Percentiles rank a stretch among this genome's conserved stretches.
Evolutionary conservation across 805 yeast species (phyloP).

Genomic region (Candida nanaspora): DNA sequence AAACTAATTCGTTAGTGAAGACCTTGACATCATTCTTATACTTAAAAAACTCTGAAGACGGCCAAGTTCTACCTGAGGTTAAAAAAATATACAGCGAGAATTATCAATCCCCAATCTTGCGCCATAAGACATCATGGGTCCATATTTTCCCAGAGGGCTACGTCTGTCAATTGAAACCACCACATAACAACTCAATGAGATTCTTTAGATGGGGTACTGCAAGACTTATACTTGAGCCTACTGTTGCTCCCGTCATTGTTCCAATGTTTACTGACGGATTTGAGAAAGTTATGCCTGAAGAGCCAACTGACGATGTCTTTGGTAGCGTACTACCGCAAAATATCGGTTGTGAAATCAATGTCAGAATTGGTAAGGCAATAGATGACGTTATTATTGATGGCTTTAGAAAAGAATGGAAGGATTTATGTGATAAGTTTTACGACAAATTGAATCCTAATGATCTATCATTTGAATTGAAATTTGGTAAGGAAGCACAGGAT

Average conservation of each 20-base stretch:
- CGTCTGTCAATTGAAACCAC: slow-evolving; percentile 78
- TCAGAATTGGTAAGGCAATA: slow-evolving; percentile 66
- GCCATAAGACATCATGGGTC: slow-evolving; percentile 76
- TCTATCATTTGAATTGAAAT: slow-evolving; percentile 51
- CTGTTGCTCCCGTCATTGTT: slow-evolving; percentile 75
- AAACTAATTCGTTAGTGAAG: not conserved
- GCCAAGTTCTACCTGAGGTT: slow-evolving; percentile 6
- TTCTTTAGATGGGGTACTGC: slow-evolving; percentile 96
- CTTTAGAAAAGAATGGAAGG: slow-evolving; percentile 67
- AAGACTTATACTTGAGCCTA: slow-evolving; percentile 73
- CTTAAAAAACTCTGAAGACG: not conserved
- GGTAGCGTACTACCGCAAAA: slow-evolving; percentile 56
- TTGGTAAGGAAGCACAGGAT: slow-evolving; percentile 57
- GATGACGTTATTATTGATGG: slow-evolving; percentile 49
- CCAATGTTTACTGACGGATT: slow-evolving; percentile 86
- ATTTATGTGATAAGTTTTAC: slow-evolving; percentile 45
- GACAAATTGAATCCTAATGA: slow-evolving; percentile 49
- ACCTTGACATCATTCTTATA: no score
- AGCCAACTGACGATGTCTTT: slow-evolving; percentile 44
- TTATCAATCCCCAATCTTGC: slow-evolving; percentile 48
- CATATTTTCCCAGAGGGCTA: slow-evolving; percentile 95
- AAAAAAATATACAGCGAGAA: slow-evolving; percentile 20
- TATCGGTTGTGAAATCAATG: slow-evolving; percentile 58
- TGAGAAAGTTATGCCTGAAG: slow-evolving; percentile 82
- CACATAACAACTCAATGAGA: slow-evolving; percentile 80